Percentiles rank a stretch among this genome's conserved stretches.
Evolutionary conservation across 768 basidiomycete species (phyloP).

Genomic region (Cystobasidium onofrii): DNA sequence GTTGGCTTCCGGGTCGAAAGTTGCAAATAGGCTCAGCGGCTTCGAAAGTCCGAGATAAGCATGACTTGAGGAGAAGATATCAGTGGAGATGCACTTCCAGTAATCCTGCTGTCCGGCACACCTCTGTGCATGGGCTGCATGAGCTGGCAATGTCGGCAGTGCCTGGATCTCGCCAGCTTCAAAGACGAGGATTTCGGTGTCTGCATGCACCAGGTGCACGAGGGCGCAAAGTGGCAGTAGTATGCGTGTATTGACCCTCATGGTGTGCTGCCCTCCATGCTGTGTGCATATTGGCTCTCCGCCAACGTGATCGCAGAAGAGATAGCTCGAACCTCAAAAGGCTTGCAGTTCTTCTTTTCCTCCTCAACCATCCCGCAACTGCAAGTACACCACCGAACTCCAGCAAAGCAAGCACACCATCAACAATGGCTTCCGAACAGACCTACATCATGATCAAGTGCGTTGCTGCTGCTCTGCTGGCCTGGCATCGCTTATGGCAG

Average conservation of each 20-base stretch:
- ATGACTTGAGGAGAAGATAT: too few relatives aligned
- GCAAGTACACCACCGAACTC: background rate
- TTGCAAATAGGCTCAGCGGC: background rate
- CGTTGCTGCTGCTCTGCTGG: constrained; percentile 19
- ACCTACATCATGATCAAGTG: constrained; percentile 98
- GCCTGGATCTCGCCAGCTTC: background rate
- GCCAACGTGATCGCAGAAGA: background rate
- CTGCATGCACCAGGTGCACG: background rate
- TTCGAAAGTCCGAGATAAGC: background rate
- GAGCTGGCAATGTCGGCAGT: background rate
- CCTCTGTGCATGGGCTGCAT: background rate
- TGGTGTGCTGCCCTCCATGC: background rate
- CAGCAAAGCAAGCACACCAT: background rate
- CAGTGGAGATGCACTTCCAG: too few relatives aligned
- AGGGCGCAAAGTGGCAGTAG: background rate
- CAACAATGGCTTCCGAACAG: constrained; percentile 25
- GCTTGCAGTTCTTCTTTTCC: background rate
- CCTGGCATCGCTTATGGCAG: background rate
- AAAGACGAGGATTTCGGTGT: constrained; percentile 15
- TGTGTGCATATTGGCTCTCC: background rate
- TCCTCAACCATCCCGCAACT: background rate
- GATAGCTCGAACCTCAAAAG: background rate
- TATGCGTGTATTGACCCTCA: background rate
- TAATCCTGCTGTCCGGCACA: too few relatives aligned
- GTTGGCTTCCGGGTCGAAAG: background rate